These are phyloP conservation scores for Spatholobus suberectus DNA, from an alignment of 306 rosid genomes.

Conservation along the genomic window DNA sequence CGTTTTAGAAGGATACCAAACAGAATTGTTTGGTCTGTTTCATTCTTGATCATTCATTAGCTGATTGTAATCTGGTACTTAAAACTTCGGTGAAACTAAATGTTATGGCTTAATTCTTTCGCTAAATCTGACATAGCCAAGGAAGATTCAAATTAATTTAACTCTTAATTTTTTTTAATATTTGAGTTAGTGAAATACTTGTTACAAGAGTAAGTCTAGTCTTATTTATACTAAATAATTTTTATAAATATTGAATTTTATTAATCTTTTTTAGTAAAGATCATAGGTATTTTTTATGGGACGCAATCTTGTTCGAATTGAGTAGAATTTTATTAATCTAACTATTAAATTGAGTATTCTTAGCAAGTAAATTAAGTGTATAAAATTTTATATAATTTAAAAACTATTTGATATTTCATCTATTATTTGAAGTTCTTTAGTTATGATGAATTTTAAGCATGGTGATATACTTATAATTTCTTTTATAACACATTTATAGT, in stretches of 20 bases:
- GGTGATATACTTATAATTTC: no score
- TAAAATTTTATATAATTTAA: no score
- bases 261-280: no score
- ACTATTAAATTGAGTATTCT: no score
- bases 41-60: conserved; percentile 65
- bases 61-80: conserved; percentile 44
- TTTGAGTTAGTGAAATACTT: not conserved
- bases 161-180: not conserved
- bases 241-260: not conserved
- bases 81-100: conserved; percentile 44
- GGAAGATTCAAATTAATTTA: not conserved
- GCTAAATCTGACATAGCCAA: conserved; percentile 10
- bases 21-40: conserved; percentile 39
- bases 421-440: no score
- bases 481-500: not conserved
- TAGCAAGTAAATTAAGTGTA: no score
- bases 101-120: conserved; percentile 37
- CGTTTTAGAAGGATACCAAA: conserved; percentile 38
- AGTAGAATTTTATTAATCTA: no score
- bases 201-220: not conserved
- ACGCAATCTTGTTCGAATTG: no score
- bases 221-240: not conserved
- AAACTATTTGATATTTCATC: no score
- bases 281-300: no score
- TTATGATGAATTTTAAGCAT: no score